Evolutionary conservation across 495 filamentous ascomycete genomes (phyloP).

Genomic region (Oleoguttula mirabilis): DNA sequence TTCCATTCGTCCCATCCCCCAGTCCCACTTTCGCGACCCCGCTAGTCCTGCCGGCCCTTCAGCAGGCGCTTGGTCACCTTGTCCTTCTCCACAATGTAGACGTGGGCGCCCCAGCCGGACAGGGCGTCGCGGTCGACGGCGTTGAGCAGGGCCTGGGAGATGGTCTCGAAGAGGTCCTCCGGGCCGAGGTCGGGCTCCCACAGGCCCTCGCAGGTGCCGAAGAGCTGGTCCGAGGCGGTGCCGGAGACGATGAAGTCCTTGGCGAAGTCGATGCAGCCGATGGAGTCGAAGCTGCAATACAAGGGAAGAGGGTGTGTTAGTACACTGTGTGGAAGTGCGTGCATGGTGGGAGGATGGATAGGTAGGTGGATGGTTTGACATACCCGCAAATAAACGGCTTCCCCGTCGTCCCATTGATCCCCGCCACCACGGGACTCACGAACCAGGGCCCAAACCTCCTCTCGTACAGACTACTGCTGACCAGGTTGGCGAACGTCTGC

Average conservation of each 20-base stretch:
- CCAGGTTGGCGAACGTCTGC: constrained; percentile 89
- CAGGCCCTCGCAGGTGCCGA: constrained; percentile 94
- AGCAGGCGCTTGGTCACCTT: constrained; percentile 97
- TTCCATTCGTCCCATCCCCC: not conserved
- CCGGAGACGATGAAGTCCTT: constrained; percentile 98
- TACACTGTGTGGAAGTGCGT: no score
- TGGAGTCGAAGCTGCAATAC: constrained; percentile 63
- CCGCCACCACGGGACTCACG: constrained; percentile 85
- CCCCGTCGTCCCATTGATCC: constrained; percentile 80
- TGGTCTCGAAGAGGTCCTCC: constrained; percentile 95
- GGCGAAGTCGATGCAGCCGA: constrained; percentile 97
- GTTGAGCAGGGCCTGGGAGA: constrained; percentile 92
- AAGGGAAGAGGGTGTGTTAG: no score
- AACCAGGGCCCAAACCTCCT: constrained; percentile 92
- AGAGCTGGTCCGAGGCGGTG: constrained; percentile 91
- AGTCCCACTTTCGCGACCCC: not conserved
- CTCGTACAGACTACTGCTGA: constrained; percentile 83
- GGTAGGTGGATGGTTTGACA: not conserved
- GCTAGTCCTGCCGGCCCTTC: constrained; percentile 70
- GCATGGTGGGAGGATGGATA: no score
- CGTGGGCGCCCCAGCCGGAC: constrained; percentile 95
- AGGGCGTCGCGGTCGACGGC: constrained; percentile 92
- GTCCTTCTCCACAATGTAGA: constrained; percentile 99
- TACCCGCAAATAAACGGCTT: constrained; percentile 89
- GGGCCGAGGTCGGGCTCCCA: constrained; percentile 93